A percentile compares a stretch with the other conserved stretches of the same genome.
phyloP scores from a whole-genome alignment of 2,329 filamentous ascomycete species.

The Akanthomyces uredinophilus region DNA sequence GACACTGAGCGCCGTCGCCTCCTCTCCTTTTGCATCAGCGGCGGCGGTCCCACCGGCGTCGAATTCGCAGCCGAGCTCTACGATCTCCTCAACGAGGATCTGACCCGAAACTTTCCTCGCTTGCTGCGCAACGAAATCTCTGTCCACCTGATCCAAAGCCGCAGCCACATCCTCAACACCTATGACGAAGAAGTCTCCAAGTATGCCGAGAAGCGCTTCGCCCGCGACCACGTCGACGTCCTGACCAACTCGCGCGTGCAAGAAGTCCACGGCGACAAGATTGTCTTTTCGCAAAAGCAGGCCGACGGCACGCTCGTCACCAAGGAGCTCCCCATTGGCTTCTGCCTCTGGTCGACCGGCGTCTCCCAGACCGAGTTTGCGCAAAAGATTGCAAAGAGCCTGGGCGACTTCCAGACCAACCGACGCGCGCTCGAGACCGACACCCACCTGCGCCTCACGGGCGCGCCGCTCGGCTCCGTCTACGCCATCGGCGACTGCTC shows the following conservation, averaged over 20 bases:
- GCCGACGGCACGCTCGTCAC: constrained; percentile 68
- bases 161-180: constrained; percentile 93
- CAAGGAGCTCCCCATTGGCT: constrained; percentile 92
- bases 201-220: constrained; percentile 87
- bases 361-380: constrained; percentile 81
- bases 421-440: constrained; percentile 91
- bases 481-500: constrained; percentile 95
- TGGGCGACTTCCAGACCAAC: constrained; percentile 76
- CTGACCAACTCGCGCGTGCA: constrained; percentile 90
- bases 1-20: constrained; percentile 84
- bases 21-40: constrained; percentile 92
- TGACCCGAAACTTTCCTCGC: constrained; percentile 76
- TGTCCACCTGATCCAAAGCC: constrained; percentile 92
- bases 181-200: constrained; percentile 92
- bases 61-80: constrained; percentile 96
- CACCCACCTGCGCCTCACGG: constrained; percentile 81
- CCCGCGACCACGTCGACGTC: constrained; percentile 85
- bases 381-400: constrained; percentile 69
- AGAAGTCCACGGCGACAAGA: constrained; percentile 77
- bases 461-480: constrained; percentile 85
- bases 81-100: constrained; percentile 92
- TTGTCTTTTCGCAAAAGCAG: constrained; percentile 80
- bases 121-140: constrained; percentile 96
- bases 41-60: constrained; percentile 91
- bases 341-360: constrained; percentile 97